Percentiles rank a stretch among this genome's conserved stretches.
Evolutionary conservation across 192 early-diverging fungal genomes (phyloP).

Genomic region (Chytriomyces sp.): DNA sequence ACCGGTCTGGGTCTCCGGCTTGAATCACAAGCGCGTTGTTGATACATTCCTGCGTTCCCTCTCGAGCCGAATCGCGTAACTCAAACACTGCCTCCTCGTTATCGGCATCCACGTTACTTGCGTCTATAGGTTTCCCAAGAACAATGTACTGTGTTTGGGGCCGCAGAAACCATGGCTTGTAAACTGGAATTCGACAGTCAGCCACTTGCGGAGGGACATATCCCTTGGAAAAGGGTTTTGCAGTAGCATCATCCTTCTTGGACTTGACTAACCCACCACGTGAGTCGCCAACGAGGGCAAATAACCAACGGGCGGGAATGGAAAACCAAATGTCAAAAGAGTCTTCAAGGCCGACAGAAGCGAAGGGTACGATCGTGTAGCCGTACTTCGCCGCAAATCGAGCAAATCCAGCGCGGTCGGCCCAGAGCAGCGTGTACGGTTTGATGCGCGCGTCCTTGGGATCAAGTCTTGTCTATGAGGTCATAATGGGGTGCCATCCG

Average conservation of each 20-base stretch:
- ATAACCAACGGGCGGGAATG: not conserved
- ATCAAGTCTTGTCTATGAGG: too few relatives aligned
- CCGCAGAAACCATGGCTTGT: conserved; percentile 1
- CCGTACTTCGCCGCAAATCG: conserved; percentile 31
- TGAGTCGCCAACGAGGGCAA: not conserved
- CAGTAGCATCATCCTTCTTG: not conserved
- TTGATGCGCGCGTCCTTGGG: conserved; percentile 13
- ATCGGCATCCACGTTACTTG: not conserved
- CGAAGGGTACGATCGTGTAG: conserved; percentile 39
- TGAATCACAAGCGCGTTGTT: not conserved
- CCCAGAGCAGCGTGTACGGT: conserved; percentile 32
- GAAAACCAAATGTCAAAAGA: conserved; percentile 19
- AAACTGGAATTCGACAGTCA: conserved; percentile 4
- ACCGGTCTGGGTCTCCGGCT: conserved; percentile 3
- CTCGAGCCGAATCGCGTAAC: not conserved
- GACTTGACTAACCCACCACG: not conserved
- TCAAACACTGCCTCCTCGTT: conserved; percentile 7
- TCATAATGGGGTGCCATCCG: too few relatives aligned
- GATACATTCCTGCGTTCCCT: not conserved
- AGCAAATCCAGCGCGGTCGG: conserved; percentile 38
- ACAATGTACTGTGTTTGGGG: conserved; percentile 14
- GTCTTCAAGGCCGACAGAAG: conserved; percentile 34
- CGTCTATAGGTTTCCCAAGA: conserved; percentile 13
- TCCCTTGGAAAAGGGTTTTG: not conserved
- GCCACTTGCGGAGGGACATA: not conserved